Evolutionary conservation across 345 rosid species (phyloP).

Genomic region (Eucalyptus polyanthemos): DNA sequence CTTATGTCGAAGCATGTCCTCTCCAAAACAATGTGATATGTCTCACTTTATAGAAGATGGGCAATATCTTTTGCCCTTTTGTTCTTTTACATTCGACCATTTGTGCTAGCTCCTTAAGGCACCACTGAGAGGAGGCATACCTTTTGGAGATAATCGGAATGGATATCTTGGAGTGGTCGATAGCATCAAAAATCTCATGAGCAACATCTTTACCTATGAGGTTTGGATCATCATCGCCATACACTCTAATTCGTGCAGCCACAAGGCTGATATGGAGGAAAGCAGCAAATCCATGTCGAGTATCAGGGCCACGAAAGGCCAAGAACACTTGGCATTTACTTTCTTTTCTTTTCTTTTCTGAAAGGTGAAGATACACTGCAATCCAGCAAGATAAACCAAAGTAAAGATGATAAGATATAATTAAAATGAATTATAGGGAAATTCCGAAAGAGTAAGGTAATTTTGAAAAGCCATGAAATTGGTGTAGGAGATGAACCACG

Average conservation of each 20-base stretch:
- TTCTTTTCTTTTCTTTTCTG: not conserved
- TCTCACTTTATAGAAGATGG: not conserved
- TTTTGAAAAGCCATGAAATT: not conserved
- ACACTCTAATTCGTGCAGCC: not conserved
- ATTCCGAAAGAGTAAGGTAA: not conserved
- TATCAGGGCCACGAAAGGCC: not conserved
- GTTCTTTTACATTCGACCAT: not conserved
- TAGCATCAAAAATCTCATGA: not conserved
- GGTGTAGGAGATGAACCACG: not conserved
- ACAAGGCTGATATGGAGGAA: not conserved
- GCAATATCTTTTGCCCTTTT: not conserved
- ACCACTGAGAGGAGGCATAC: not conserved
- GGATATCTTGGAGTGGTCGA: not conserved
- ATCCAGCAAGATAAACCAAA: not conserved
- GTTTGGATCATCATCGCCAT: not conserved
- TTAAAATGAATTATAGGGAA: not conserved
- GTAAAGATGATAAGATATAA: not conserved
- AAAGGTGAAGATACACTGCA: not conserved
- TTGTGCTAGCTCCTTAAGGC: not conserved
- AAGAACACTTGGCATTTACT: not conserved
- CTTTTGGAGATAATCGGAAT: not conserved
- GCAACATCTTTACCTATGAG: not conserved
- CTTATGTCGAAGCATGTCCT: not conserved
- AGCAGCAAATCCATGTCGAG: not conserved
- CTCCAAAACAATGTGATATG: not conserved